Evolutionary conservation across 2,329 filamentous ascomycete genomes (phyloP).

Genomic region (Botrytis deweyae): DNA sequence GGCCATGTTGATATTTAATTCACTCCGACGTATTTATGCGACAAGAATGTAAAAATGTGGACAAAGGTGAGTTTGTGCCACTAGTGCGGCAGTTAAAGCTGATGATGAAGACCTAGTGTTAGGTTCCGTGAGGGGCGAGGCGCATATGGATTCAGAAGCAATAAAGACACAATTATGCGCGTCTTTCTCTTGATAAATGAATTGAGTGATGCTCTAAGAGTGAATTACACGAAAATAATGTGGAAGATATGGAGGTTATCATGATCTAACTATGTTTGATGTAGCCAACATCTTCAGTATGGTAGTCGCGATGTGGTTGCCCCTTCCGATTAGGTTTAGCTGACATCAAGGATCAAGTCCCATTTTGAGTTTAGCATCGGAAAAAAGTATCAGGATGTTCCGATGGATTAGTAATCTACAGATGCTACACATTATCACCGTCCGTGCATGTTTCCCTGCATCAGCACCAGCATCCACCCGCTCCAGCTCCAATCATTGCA

Average conservation of each 20-base stretch:
- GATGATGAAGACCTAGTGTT: slow-evolving; percentile 5
- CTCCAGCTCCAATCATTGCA: background rate
- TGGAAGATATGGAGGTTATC: background rate
- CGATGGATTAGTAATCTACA: background rate
- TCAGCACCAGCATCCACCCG: slow-evolving; percentile 2
- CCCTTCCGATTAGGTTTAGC: slow-evolving; percentile 17
- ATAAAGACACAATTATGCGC: slow-evolving; percentile 20
- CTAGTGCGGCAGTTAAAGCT: slow-evolving; percentile 10
- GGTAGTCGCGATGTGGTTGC: slow-evolving; percentile 22
- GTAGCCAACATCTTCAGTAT: slow-evolving; percentile 18
- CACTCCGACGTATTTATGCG: slow-evolving; percentile 10
- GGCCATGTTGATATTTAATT: slow-evolving; percentile 19
- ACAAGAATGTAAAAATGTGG: slow-evolving; percentile 15
- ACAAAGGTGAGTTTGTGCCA: slow-evolving; percentile 18
- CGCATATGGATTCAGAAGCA: slow-evolving; percentile 16
- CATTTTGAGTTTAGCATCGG: slow-evolving; percentile 7
- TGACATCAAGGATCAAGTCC: background rate
- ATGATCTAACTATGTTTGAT: background rate
- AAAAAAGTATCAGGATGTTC: slow-evolving; percentile 1
- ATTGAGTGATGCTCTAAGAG: background rate
- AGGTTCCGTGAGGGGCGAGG: slow-evolving; percentile 21
- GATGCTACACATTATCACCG: background rate
- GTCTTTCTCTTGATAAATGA: slow-evolving; percentile 5
- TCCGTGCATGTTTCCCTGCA: slow-evolving; percentile 3
- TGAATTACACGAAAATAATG: slow-evolving; percentile 15